Percentiles rank a stretch among this genome's conserved stretches.
These are phyloP conservation scores for Gamsiella multidivaricata DNA, from an alignment of 192 early-diverging fungal genomes.

Conservation along the genomic window DNA sequence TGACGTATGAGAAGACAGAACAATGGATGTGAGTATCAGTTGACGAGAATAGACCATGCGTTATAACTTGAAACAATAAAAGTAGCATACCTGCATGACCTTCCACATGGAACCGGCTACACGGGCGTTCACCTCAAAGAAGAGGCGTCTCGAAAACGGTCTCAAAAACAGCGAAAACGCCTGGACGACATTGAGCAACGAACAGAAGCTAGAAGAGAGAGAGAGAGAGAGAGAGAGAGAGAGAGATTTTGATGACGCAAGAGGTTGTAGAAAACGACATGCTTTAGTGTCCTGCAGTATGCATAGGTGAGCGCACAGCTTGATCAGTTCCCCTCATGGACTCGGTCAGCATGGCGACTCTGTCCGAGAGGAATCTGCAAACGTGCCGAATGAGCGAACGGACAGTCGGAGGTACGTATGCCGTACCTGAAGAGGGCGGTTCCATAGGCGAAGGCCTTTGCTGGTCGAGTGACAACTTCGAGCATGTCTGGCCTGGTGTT, in stretches of 20 bases:
- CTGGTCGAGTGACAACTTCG: constrained; percentile 36
- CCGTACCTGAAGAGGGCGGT: constrained; percentile 58
- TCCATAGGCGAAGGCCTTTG: constrained; percentile 52
- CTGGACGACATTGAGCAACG: constrained; percentile 60
- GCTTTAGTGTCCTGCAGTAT: no score
- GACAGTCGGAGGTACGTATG: background rate
- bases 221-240: background rate
- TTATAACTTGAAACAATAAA: background rate
- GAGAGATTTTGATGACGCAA: background rate
- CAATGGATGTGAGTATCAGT: background rate
- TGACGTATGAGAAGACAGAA: background rate
- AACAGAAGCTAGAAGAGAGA: constrained; percentile 47
- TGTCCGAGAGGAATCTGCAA: no score
- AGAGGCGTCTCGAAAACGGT: constrained; percentile 60
- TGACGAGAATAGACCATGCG: background rate
- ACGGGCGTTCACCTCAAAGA: constrained; percentile 64
- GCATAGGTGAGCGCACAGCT: no score
- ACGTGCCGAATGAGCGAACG: no score
- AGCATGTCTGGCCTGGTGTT: constrained; percentile 23
- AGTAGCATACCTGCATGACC: constrained; percentile 61
- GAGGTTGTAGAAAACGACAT: background rate
- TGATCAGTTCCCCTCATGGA: no score
- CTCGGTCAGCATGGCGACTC: no score
- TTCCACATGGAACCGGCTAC: constrained; percentile 63
- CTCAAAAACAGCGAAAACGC: constrained; percentile 57